Base-by-base conservation (phyloP, 1,284 basidiomycete species). In the Cystobasidium pallidum region DNA sequence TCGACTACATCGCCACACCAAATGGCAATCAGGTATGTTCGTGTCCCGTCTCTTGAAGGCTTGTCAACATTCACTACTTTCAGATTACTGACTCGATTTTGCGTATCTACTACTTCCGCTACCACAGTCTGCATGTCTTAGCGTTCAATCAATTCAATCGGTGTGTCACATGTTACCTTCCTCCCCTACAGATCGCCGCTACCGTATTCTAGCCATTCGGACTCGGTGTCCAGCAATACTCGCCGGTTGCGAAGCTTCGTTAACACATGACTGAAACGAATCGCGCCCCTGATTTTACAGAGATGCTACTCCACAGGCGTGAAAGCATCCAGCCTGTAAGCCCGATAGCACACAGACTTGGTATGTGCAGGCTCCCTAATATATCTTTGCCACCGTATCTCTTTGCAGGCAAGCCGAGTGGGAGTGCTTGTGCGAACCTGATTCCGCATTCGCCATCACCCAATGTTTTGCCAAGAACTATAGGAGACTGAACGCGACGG, bases 381-480 rank as follows among this genome's bases (percentile, higher is more conserved):
- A n/a, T n/a, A n/a, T n/a, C n/a, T 54, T 26, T 34, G 36, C n/a
- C n/a, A n/a, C n/a, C n/a, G 36, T 39, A 39, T 13, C 13, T 24
- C 58, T 41, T 61, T 17, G 3, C 36, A 67, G 66, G 17, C 24
- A 39, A 24, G 66, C 55, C 8, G 66, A 67, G 32, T 55, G 51
- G 28, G 39, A 67, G 21, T 67, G 66, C 36, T 34, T 67, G 10
- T 67, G 66, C 54, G 17, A 30, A 26, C 54, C 66, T 21, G 66
- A 67, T 47, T n/a, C 66, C 13, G 66, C 66, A 55, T 67, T 58
- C 15, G 39, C 52, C 4, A 54, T 67, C 32, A 67, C 66, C 17
- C 66, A 67, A 39, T 67, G 66, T 54, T 67, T 67, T 34, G 66
- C 66, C 17, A 57, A 43, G 36, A 57, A 67, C 28, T 59, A 45